phyloP scores from a whole-genome alignment of 768 basidiomycete genomes.

The Saitozyma sp. region DNA sequence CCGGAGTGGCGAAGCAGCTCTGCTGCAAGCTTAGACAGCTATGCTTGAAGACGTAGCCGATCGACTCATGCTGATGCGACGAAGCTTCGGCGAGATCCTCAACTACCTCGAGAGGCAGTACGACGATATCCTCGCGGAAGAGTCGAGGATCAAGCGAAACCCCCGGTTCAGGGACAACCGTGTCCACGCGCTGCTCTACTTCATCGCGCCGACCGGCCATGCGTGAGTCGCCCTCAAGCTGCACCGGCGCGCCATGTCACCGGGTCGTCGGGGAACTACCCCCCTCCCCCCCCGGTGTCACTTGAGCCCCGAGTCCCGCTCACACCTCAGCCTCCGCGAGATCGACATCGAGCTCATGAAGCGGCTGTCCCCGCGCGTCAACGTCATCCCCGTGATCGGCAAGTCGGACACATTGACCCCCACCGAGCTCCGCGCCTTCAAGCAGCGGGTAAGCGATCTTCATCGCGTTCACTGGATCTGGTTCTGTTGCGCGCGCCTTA shows the following conservation, averaged over 20 bases:
- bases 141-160: conserved; percentile 98
- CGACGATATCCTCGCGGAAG: conserved; percentile 96
- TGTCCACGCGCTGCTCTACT: conserved; percentile 93
- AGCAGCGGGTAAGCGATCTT: conserved; percentile 68
- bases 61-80: not conserved
- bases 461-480: conserved; percentile 39
- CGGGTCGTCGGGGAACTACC: not conserved
- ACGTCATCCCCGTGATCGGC: conserved; percentile 95
- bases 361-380: conserved; percentile 93
- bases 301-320: not conserved
- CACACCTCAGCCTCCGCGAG: conserved; percentile 65
- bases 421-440: conserved; percentile 88
- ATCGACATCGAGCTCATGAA: conserved; percentile 99
- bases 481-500: not conserved
- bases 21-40: no score
- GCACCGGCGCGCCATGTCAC: not conserved
- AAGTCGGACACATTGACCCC: conserved; percentile 96
- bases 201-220: conserved; percentile 77
- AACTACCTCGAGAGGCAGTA: conserved; percentile 97
- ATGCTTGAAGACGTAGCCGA: no score
- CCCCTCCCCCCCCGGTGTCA: no score
- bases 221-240: conserved; percentile 27
- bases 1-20: not conserved
- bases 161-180: conserved; percentile 98
- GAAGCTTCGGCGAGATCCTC: conserved; percentile 93